Conservation (phyloP, 1,284 basidiomycete species). For the Trichosporon coremiiforme region DNA sequence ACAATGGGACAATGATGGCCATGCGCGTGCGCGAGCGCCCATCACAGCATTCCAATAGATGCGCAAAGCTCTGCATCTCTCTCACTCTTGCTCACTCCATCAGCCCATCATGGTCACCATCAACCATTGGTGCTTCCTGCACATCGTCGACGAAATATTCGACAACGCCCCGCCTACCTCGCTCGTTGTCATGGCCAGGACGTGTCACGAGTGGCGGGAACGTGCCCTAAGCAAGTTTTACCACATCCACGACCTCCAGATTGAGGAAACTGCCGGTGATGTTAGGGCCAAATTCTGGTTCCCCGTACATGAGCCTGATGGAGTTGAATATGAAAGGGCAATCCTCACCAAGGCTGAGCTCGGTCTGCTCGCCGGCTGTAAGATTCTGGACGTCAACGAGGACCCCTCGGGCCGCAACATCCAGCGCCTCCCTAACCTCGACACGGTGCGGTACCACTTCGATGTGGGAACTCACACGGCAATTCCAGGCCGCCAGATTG, state of each 20-base stretch:
- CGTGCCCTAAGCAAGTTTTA: background rate
- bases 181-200: background rate
- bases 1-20: too few species aligned
- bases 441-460: background rate
- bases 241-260: background rate
- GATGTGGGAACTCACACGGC: background rate
- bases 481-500: background rate
- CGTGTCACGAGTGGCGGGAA: background rate
- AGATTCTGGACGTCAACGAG: background rate
- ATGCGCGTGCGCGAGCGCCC: too few species aligned
- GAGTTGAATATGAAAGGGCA: too few species aligned
- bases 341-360: background rate
- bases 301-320: too few species aligned
- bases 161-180: background rate
- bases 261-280: background rate
- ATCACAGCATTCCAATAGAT: too few species aligned
- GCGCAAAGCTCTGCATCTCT: background rate
- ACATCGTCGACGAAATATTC: background rate
- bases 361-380: background rate
- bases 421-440: background rate
- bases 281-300: too few species aligned
- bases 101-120: background rate
- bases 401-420: background rate
- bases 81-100: background rate
- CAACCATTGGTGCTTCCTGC: background rate